Percentiles rank a stretch among this genome's conserved stretches.
These are phyloP conservation scores for Fraxinus excelsior DNA, from an alignment of 257 asterid genomes.

Conservation along the genomic window DNA sequence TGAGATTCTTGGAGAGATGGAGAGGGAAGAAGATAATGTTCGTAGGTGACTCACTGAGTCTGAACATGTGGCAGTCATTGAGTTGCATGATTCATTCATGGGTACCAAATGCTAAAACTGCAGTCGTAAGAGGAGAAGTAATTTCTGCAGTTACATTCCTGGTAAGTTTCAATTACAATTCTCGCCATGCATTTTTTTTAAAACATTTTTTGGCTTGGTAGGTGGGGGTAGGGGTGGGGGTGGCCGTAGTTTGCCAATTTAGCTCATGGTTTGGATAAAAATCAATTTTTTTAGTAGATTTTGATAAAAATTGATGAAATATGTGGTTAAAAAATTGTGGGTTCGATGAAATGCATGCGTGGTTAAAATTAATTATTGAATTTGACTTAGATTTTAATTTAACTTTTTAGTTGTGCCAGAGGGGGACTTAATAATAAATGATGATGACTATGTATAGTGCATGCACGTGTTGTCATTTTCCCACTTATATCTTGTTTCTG, in stretches of 20 bases:
- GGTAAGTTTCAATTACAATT: constrained; percentile 41
- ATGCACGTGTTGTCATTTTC: constrained; percentile 32
- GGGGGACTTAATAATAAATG: neutral
- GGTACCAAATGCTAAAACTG: constrained; percentile 57
- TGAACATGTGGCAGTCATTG: constrained; percentile 94
- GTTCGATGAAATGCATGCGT: no score
- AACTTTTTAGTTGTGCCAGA: no score
- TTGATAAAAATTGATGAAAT: no score
- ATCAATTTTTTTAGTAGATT: no score
- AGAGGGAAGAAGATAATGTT: constrained; percentile 95
- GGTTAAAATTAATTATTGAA: neutral
- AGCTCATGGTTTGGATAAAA: no score
- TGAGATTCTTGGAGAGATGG: constrained; percentile 67
- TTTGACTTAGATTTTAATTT: neutral
- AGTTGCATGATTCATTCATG: constrained; percentile 87
- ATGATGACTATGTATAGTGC: constrained; percentile 27
- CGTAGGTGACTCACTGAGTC: constrained; percentile 95
- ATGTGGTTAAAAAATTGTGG: no score
- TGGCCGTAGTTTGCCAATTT: neutral
- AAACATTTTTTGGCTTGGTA: neutral
- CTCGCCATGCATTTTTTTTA: neutral
- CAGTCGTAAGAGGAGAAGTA: constrained; percentile 45
- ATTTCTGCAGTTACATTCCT: constrained; percentile 52
- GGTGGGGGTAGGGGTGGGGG: neutral
- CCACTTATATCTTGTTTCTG: neutral